Evolutionary conservation across 345 rosid species (phyloP), one percentile per base, ranked within the genome.

Genomic region (Dipteronia sinensis): DNA sequence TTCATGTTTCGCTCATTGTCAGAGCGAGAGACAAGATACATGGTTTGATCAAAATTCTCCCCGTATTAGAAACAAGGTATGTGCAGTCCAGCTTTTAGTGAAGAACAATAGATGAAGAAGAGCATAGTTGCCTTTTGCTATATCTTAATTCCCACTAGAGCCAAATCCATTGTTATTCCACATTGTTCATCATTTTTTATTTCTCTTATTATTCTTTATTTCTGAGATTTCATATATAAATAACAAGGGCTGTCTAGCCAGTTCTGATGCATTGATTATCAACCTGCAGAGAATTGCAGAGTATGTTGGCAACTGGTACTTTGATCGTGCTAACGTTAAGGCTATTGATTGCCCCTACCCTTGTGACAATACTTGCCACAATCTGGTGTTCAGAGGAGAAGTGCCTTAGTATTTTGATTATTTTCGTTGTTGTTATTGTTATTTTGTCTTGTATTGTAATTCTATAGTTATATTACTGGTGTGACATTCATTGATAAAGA

Each of bases 1-100:
- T 76, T 89, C 92, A 8, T 89, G 92, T 72, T 89, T 89, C 51
- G 86, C 88, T 72, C 89, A 87, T 77, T 89, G 90, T 84, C 89
- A 87, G 76, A 74, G 89, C 12, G 92, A 87, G 76, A 84, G 88
- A 73, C 92, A 84, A 29, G 92, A 87, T 73, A 86, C 90, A 6
- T 89, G 92, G 92, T 87, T 87, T 34, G 82, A 84, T 9, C 80
- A 73, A 27, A 31, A 78, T 79, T 86, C 92, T 74, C 90, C 90
- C 4, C 78, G 71, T 11, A 59, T 89, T 13, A 61, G 86, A 58
- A 85, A 83, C 73, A 86, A 86, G 90, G 92, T 76, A 81, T 70
- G 75, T 51, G 22, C 4, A 8, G 6, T 62, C 61, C 10, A 17
- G 10, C 61, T 42, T 73, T 55, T 7, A 17, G 9, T 53, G 58